Evolutionary conservation across 108 stramenopile genomes (phyloP), one percentile per base, ranked within the genome.

Genomic region (Nitzschia sp.): DNA sequence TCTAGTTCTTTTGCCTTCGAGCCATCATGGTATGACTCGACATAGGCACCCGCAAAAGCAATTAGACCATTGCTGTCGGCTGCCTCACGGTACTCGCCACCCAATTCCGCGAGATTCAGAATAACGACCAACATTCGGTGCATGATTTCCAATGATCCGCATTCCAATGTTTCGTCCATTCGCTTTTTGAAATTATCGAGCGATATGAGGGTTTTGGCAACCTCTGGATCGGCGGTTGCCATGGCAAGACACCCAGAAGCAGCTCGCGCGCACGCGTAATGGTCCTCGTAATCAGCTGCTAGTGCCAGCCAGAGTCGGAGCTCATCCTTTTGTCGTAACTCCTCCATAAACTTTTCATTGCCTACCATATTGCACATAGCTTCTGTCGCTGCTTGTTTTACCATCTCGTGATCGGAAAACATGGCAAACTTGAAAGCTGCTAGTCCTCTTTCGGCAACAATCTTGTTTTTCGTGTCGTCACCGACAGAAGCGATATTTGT

Each of bases 351-450:
- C 29, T 78, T 63, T 32, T 89, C 79, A 72, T 94, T 81, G 9
- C 85, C 85, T 0, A 95, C 71, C 77, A 99, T 78, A 79, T 99
- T 99, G 69, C 83, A 77, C 78, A 98, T 48, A 25, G 95, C 92
- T 80, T 99, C 97, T 15, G 97, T 97, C 23, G 96, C 96, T 23
- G 99, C 97, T 48, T 88, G 81, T 34, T 96, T 83, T 8, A 99
- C 96, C 93, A 98, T 77, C 31, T 84, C 85, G 58, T 99, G 93
- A 50, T 98, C 96, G 11, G 89, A 88, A 77, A 96, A 98, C 96
- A 94, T 96, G 63, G 90, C 80, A 75, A 90, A 98, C 52, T 84
- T 82, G 35, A 97, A 67, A 9, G 76, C 58, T 8, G 80, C 53
- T 31, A 96, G 85, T 11, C 94, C 97, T 57, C 88, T 88, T 53